These are phyloP conservation scores for Heliamphora exappendiculata DNA, from an alignment of 148 eudicot genomes.

Conservation along the genomic window DNA sequence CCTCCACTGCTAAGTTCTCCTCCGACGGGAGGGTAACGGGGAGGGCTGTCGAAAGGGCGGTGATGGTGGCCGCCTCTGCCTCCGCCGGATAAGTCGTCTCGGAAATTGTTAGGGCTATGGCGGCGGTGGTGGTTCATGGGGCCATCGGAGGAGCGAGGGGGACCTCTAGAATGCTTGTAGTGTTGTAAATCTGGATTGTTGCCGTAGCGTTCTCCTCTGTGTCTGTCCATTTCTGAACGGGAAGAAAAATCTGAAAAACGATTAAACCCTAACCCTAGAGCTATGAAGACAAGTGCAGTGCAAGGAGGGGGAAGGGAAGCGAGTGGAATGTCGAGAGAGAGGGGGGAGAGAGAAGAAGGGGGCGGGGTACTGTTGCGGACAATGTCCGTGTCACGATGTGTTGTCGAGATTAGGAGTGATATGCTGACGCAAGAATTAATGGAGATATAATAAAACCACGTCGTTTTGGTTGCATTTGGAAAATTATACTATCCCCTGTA, in stretches of 20 bases:
- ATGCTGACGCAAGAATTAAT: too few species aligned
- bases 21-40: constrained; percentile 30
- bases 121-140: constrained; percentile 23
- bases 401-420: too few species aligned
- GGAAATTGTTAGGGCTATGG: constrained; percentile 30
- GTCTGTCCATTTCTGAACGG: constrained; percentile 34
- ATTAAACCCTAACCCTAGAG: constrained; percentile 19
- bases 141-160: constrained; percentile 41
- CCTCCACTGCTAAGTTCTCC: constrained; percentile 14
- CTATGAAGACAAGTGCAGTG: too few species aligned
- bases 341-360: too few species aligned
- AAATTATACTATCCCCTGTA: too few species aligned
- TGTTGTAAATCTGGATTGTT: constrained; percentile 27
- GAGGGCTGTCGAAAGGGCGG: constrained; percentile 50
- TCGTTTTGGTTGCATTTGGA: too few species aligned
- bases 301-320: too few species aligned
- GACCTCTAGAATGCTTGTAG: constrained; percentile 25
- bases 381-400: too few species aligned
- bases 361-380: too few species aligned
- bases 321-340: too few species aligned
- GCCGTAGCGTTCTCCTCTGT: constrained; percentile 30
- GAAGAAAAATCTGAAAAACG: background rate
- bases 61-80: constrained; percentile 8
- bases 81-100: too few species aligned
- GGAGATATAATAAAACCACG: too few species aligned